A percentile compares a stretch with the other conserved stretches of the same genome.
phyloP scores from a whole-genome alignment of 2,329 filamentous ascomycete species.

The Capronia coronata region DNA sequence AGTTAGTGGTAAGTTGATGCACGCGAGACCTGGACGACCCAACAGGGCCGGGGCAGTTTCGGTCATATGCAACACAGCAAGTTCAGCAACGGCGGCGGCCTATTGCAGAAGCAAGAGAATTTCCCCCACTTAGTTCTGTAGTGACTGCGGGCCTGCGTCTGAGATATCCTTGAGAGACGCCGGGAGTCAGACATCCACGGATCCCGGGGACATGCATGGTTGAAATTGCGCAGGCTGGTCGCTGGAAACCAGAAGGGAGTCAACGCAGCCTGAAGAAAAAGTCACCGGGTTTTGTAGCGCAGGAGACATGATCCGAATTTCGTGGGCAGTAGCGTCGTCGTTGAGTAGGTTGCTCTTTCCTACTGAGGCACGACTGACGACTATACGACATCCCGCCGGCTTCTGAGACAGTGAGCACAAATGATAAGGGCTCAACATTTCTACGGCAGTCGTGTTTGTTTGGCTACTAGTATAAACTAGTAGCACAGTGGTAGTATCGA shows the following conservation, averaged over 20 bases:
- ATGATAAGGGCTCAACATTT: too few species aligned
- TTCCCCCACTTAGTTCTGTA: constrained; percentile 5
- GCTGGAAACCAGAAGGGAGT: neutral
- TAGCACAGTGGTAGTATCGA: too few species aligned
- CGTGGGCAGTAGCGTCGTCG: neutral
- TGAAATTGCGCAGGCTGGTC: too few species aligned
- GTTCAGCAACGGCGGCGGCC: constrained; percentile 2
- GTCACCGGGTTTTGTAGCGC: neutral
- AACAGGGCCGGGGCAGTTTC: neutral
- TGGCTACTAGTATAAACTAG: too few species aligned
- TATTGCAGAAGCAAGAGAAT: constrained; percentile 1
- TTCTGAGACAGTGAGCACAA: neutral
- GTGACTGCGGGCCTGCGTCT: neutral
- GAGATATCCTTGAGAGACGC: neutral
- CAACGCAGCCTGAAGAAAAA: neutral
- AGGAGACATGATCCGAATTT: neutral
- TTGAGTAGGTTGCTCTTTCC: neutral
- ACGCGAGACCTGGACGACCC: neutral
- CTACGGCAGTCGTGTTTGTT: too few species aligned
- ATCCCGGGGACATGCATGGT: too few species aligned
- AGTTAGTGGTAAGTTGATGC: neutral
- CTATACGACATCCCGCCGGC: too few species aligned
- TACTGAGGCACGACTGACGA: neutral
- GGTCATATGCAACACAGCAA: constrained; percentile 6
- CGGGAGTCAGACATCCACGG: too few species aligned